Base-by-base conservation (phyloP, 1,139 yeast species). In the Torulaspora globosa region DNA sequence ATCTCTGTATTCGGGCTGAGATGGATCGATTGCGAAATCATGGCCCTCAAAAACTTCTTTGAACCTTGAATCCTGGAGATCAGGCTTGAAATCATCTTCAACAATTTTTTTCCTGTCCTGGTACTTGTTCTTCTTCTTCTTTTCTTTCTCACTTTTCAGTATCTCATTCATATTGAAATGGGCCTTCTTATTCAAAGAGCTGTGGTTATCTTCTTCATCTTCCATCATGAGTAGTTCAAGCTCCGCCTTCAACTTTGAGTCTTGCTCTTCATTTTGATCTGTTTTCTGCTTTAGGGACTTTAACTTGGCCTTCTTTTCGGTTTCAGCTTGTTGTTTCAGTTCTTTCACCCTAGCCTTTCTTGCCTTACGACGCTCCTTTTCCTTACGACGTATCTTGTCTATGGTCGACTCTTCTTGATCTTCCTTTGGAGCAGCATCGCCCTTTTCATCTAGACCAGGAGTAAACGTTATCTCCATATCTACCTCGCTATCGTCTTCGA, bases 381-480 rank as follows among this genome's bases (percentile, higher is more conserved):
- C 96, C 67, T 89, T 92, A 55, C 95, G 78, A 67, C 78, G 84
- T 62, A 89, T 79, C 57, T 83, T 86, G 34, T 85, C 94, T 42
- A 94, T 79, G 0, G 97, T 82, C 11, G 83, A 74, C 62, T 88
- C 90, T 46, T 84, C 92, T 31, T 73, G 72, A 6, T 62, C 71
- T 39, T 69, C 71, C 2, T 57, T 68, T 11, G 60, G 60, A 18
- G 46, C 63, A 23, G 56, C 63, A 6, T 54, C 66, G 33, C 65
- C 64, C 3, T 60, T 67, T n/a, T 74, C 84, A 36, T 75, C 78
- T 42, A 88, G 69, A 5, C 90, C 97, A 2, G 98, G 97, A 33
- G 90, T 88, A 67, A 94, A 94, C 0, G 97, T 89, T 56, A 94
- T 86, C 64, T 92, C 97, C 89, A 92, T 84, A 61, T 90, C 97